Evolutionary conservation across 2,329 filamentous ascomycete species (phyloP), one percentile per base, ranked within the genome.

Genomic region (Fusarium guadeloupense): DNA sequence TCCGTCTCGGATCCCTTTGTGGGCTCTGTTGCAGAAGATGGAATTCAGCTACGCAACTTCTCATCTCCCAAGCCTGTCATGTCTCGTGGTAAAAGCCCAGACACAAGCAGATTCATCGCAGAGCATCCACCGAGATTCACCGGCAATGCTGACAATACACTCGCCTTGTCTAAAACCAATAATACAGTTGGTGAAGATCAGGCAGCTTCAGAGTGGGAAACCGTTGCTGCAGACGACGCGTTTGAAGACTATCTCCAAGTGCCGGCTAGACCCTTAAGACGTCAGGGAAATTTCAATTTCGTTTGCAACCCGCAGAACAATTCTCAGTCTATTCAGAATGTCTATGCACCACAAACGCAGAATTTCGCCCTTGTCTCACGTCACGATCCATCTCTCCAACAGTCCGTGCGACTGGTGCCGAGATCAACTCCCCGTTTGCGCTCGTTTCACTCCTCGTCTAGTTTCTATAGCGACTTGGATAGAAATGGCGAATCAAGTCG

Each of bases 141-240:
- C 6, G 23, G 23, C 21, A 38, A 25, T 25, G 17, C 28, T 9
- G 28, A 21, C 3, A 42, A 12, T n/a, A 39, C 26, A 3, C 9
- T 41, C 4, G 12, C 37, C 33, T 37, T 17, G 7, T 23, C 35
- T 2, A 40, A 57, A 12, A 20, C 30, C 9, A 53, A 50, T 19
- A 48, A 41, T 5, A 42, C 50, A 1, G 47, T 45, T 3, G 57
- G 56, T 17, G 54, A 65, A 14, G 68, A 72, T 16, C 61, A 61
- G 30, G 54, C 59, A 5, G 44, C 45, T 41, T 74, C 72, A 3
- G 70, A 73, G 19, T 74, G 71, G 72, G 73, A 74, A 42, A 73
- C 71, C 1, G 57, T 72, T 13, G 68, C 62, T 20, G 56, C 52
- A 19, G 69, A 72, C 9, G 71, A 73, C 10, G 70, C 70, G 19